These are phyloP conservation scores for Hippophae gyantsensis DNA, from an alignment of 306 rosid species.

Conservation along the genomic window DNA sequence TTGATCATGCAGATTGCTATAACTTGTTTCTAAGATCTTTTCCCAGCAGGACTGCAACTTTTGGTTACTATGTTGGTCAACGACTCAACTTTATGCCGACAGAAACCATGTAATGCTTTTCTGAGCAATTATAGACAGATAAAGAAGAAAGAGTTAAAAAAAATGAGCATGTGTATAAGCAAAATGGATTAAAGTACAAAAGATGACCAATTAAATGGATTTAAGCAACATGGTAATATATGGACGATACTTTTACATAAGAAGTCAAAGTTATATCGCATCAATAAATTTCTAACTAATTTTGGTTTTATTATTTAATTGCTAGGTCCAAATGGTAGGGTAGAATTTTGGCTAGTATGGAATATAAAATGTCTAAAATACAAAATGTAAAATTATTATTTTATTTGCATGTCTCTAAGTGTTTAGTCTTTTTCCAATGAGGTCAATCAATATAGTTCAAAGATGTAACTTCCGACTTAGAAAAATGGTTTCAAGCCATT, in stretches of 20 bases:
- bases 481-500: neutral
- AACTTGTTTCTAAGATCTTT: neutral
- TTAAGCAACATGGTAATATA: constrained; percentile 7
- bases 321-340: constrained; percentile 13
- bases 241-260: constrained; percentile 5
- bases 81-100: neutral
- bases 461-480: constrained; percentile 18
- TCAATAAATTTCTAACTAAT: constrained; percentile 13
- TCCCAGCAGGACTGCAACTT: neutral
- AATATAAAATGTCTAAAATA: neutral
- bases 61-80: neutral
- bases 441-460: constrained; percentile 18
- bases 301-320: constrained; percentile 20
- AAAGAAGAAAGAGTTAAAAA: neutral
- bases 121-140: neutral
- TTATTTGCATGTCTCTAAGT: constrained; percentile 1
- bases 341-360: constrained; percentile 15
- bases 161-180: too few relatives aligned
- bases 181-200: constrained; percentile 3
- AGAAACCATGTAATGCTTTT: neutral
- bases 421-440: constrained; percentile 4
- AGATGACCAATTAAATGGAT: constrained; percentile 7
- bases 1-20: constrained; percentile 12
- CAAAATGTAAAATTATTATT: constrained; percentile 9
- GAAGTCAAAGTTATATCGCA: constrained; percentile 20